These are phyloP conservation scores for Clavariopsis aquatica DNA, from an alignment of 495 filamentous ascomycete genomes.

Conservation along the genomic window DNA sequence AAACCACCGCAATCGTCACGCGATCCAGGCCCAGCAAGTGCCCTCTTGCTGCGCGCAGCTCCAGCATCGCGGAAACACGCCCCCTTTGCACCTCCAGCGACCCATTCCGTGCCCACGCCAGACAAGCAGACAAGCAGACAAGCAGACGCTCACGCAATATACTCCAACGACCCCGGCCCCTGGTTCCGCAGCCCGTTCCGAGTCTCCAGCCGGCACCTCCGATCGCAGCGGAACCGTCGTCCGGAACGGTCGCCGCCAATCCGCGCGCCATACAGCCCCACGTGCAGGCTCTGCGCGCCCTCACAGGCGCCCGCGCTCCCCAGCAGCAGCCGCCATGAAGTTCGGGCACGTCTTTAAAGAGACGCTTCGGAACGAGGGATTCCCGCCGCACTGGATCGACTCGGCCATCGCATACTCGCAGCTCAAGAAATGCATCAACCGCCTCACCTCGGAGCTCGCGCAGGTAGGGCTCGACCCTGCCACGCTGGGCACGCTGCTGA, in stretches of 20 bases:
- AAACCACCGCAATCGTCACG: too few relatives aligned
- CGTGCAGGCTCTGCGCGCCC: constrained; percentile 28
- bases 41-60: too few relatives aligned
- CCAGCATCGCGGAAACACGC: too few relatives aligned
- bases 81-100: too few relatives aligned
- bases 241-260: constrained; percentile 16
- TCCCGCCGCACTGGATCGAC: constrained; percentile 66
- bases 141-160: too few relatives aligned
- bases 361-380: constrained; percentile 56
- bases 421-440: constrained; percentile 75
- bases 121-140: too few relatives aligned
- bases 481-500: constrained; percentile 56
- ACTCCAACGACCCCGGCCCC: background rate
- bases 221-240: constrained; percentile 1
- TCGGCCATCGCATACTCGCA: constrained; percentile 70
- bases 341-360: constrained; percentile 70
- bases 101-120: too few relatives aligned
- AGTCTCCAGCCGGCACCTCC: background rate
- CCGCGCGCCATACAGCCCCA: constrained; percentile 9
- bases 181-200: background rate
- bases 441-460: constrained; percentile 61
- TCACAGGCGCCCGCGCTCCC: constrained; percentile 6
- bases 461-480: constrained; percentile 61
- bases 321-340: constrained; percentile 57
- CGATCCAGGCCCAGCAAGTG: too few relatives aligned